Conservation (phyloP, 73 alveolate genomes). For the Paraurostyla sp. region DNA sequence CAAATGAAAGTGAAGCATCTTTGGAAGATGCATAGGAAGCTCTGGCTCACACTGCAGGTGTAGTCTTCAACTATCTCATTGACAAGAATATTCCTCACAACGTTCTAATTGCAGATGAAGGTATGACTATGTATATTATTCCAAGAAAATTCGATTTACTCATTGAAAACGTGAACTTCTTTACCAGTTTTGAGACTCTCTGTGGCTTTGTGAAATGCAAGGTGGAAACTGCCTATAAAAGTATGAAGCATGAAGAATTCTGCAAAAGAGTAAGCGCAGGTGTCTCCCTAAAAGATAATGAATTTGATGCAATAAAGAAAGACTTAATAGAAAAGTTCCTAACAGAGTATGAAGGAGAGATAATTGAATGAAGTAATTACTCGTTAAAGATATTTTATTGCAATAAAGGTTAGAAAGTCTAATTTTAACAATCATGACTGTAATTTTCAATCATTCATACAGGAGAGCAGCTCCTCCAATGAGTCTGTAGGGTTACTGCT, state of each 20-base stretch:
- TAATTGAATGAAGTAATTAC: not conserved
- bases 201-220: constrained; percentile 70
- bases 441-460: constrained; percentile 12
- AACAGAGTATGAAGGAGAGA: constrained; percentile 68
- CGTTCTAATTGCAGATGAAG: constrained; percentile 67
- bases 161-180: constrained; percentile 70
- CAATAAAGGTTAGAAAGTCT: not conserved
- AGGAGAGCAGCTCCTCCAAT: constrained; percentile 33
- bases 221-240: constrained; percentile 60
- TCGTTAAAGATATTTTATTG: not conserved
- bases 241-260: constrained; percentile 37
- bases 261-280: constrained; percentile 36
- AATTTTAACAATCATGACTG: not conserved
- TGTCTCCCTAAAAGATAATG: constrained; percentile 54
- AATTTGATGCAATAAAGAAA: constrained; percentile 48
- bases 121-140: constrained; percentile 57
- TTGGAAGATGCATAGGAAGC: constrained; percentile 70
- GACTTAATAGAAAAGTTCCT: constrained; percentile 70
- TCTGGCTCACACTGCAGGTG: constrained; percentile 81
- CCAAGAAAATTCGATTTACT: constrained; percentile 76
- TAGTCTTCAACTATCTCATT: constrained; percentile 69
- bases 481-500: not conserved
- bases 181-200: constrained; percentile 67
- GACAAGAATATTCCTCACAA: constrained; percentile 81
- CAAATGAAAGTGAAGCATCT: constrained; percentile 56